Percentiles rank a stretch among this genome's conserved stretches.
Conservation (phyloP, 2,329 filamentous ascomycete species). For the Lecanosticta acicola region DNA sequence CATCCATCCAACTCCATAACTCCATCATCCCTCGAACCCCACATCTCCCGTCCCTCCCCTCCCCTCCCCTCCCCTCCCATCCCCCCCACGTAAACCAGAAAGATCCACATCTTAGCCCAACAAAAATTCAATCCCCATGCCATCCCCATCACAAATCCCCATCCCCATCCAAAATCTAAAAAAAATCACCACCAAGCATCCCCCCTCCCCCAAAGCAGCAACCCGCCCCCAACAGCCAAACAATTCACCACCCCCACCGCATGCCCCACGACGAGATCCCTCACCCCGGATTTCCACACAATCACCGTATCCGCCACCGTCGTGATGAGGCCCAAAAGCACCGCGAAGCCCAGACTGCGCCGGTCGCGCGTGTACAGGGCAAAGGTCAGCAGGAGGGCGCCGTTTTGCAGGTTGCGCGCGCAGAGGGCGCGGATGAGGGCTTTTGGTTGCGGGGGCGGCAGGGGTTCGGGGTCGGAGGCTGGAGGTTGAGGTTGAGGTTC, state of each 20-base stretch:
- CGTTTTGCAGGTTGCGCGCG: slow-evolving; percentile 30
- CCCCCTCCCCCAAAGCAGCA: slow-evolving; percentile 29
- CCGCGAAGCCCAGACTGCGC: slow-evolving; percentile 26
- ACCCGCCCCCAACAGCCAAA: slow-evolving; percentile 23
- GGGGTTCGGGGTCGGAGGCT: too few species aligned
- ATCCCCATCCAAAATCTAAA: too few species aligned
- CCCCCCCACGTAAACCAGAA: too few species aligned
- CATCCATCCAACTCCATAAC: too few species aligned
- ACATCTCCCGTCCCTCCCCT: too few species aligned
- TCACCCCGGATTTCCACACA: slow-evolving; percentile 27
- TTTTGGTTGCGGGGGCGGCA: slow-evolving; percentile 14
- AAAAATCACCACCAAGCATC: too few species aligned
- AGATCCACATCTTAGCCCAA: too few species aligned
- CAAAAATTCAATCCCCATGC: too few species aligned
- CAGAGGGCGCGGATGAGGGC: slow-evolving; percentile 28
- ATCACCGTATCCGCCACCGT: slow-evolving; percentile 29
- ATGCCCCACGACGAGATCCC: slow-evolving; percentile 26
- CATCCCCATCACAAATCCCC: too few species aligned
- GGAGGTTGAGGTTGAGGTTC: too few species aligned
- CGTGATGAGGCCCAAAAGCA: slow-evolving; percentile 25
- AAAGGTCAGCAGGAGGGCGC: slow-evolving; percentile 28
- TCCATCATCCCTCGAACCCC: too few species aligned
- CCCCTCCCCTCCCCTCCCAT: too few species aligned
- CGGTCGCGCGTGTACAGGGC: slow-evolving; percentile 30
- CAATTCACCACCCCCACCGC: slow-evolving; percentile 28